Percentiles rank a stretch among this genome's conserved stretches.
phyloP scores from a whole-genome alignment of 139 green algal species.

The Chlamydomonas incerta region DNA sequence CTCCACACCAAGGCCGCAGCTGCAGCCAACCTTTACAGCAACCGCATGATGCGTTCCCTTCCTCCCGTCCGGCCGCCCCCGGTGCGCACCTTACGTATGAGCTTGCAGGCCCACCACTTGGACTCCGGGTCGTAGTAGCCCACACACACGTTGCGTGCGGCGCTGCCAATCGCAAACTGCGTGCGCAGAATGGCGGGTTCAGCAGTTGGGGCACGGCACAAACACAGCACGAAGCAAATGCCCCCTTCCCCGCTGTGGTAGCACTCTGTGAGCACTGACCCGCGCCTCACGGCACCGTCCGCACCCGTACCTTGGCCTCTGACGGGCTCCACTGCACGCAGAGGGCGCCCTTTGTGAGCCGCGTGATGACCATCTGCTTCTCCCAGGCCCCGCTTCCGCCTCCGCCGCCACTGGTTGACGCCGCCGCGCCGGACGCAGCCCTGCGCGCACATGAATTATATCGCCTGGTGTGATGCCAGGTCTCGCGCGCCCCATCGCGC shows the following conservation, averaged over 20 bases:
- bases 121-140: constrained; percentile 24
- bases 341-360: constrained; percentile 32
- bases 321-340: constrained; percentile 36
- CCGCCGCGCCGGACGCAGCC: not conserved
- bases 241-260: no score
- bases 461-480: no score
- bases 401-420: no score
- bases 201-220: no score
- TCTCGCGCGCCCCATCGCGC: no score
- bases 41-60: no score
- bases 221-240: no score
- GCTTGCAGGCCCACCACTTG: constrained; percentile 44
- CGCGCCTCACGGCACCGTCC: not conserved
- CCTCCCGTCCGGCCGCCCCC: no score
- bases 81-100: constrained; percentile 23
- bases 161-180: constrained; percentile 41
- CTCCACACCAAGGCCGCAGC: no score
- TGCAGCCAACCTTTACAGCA: no score
- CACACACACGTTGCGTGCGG: constrained; percentile 14
- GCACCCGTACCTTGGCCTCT: constrained; percentile 16
- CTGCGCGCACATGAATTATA: not conserved
- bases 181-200: no score
- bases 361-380: constrained; percentile 43
- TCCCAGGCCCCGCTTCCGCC: not conserved
- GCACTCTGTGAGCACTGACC: no score